These are phyloP conservation scores for Protomyces lactucae-debilis DNA, from an alignment of 1,139 yeast species.

Conservation along the genomic window DNA sequence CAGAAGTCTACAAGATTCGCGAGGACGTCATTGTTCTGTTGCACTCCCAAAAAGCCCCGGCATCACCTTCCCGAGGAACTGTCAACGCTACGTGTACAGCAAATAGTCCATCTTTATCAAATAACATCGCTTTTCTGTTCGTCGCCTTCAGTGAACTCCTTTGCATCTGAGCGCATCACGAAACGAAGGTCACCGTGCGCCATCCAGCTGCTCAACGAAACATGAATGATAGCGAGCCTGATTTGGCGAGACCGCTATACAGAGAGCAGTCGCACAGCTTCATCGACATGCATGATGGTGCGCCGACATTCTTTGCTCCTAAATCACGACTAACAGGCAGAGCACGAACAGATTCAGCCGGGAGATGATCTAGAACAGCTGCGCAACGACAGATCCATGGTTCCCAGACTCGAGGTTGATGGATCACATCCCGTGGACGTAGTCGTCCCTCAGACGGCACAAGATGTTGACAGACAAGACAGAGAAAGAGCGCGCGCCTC, in stretches of 20 bases:
- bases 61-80: too few relatives aligned
- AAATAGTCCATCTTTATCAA: too few relatives aligned
- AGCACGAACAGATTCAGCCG: neutral
- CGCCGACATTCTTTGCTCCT: neutral
- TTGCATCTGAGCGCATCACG: too few relatives aligned
- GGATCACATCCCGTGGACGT: neutral
- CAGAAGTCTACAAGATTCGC: too few relatives aligned
- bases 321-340: neutral
- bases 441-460: neutral
- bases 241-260: constrained; percentile 13
- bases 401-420: neutral
- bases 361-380: neutral
- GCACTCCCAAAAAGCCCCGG: too few relatives aligned
- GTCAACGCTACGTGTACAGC: too few relatives aligned
- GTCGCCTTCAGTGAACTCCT: too few relatives aligned
- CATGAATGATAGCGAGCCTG: neutral
- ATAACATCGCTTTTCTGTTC: too few relatives aligned
- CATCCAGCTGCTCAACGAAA: too few relatives aligned
- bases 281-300: neutral
- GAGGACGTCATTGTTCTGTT: too few relatives aligned
- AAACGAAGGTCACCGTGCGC: too few relatives aligned
- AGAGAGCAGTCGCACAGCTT: constrained; percentile 2
- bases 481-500: neutral
- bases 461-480: neutral
- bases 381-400: neutral